Conservation (phyloP, 1,284 basidiomycete genomes). For the Naganishia sp. region DNA sequence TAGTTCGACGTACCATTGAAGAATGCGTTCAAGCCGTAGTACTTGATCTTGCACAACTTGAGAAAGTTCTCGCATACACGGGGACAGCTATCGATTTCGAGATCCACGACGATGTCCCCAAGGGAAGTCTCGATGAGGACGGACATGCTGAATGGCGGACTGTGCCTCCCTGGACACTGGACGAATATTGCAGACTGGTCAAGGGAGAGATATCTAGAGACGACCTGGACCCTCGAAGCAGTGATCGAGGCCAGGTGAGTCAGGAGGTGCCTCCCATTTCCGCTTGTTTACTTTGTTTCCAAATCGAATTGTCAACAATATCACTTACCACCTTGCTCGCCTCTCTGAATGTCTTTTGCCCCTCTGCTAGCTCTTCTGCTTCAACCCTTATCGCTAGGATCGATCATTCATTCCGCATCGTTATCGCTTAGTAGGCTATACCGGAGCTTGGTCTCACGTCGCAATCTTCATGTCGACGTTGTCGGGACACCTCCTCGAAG, state of each 20-base stretch:
- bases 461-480: conserved; percentile 38
- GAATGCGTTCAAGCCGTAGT: conserved; percentile 94
- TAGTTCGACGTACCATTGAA: conserved; percentile 74
- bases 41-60: conserved; percentile 94
- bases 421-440: no score
- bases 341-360: no score
- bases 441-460: not conserved
- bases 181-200: not conserved
- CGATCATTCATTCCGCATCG: no score
- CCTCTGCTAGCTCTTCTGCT: no score
- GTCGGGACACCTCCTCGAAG: conserved; percentile 42
- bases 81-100: conserved; percentile 88
- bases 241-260: not conserved
- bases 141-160: conserved; percentile 64
- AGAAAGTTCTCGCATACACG: conserved; percentile 91
- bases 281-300: not conserved
- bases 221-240: not conserved
- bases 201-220: not conserved
- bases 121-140: conserved; percentile 94
- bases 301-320: not conserved
- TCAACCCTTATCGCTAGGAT: no score
- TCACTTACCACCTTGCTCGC: no score
- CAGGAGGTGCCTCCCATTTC: not conserved
- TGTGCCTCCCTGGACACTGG: not conserved
- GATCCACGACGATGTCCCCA: conserved; percentile 92